Conservation (phyloP, 1,284 basidiomycete genomes). For the Marasmius sp. region DNA sequence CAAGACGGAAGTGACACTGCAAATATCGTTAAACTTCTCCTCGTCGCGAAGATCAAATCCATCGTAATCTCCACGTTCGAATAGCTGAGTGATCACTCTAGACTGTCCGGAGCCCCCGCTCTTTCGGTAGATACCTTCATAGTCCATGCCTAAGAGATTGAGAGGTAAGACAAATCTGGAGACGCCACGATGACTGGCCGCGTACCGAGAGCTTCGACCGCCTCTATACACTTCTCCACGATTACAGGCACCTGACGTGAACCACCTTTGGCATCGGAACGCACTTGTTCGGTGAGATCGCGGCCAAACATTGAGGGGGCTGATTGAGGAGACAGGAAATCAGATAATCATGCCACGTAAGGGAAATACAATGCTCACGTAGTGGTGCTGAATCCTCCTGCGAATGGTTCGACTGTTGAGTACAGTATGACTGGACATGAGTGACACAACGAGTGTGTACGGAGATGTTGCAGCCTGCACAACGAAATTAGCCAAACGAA, state of each 20-base stretch:
- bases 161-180: slow-evolving; percentile 3
- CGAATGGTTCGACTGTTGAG: slow-evolving; percentile 40
- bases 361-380: slow-evolving; percentile 42
- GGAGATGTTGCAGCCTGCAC: slow-evolving; percentile 64
- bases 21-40: slow-evolving; percentile 95
- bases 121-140: slow-evolving; percentile 97
- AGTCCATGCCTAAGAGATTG: slow-evolving; percentile 68
- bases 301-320: slow-evolving; percentile 91
- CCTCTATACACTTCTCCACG: slow-evolving; percentile 93
- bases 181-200: slow-evolving; percentile 8
- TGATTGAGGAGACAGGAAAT: slow-evolving; percentile 26
- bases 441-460: slow-evolving; percentile 74
- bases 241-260: slow-evolving; percentile 79
- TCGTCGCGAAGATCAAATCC: slow-evolving; percentile 87
- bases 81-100: slow-evolving; percentile 91
- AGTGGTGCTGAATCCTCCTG: slow-evolving; percentile 42
- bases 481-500: background rate
- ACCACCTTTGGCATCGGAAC: slow-evolving; percentile 63
- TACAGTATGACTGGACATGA: slow-evolving; percentile 58
- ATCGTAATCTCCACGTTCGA: slow-evolving; percentile 88
- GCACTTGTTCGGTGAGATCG: slow-evolving; percentile 82
- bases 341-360: slow-evolving; percentile 1
- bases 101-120: slow-evolving; percentile 92
- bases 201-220: slow-evolving; percentile 84
- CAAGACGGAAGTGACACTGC: slow-evolving; percentile 93